Evolutionary conservation across 352 stramenopile species (phyloP), one percentile per base, ranked within the genome.

Genomic region (Phytopythium kandeliae): DNA sequence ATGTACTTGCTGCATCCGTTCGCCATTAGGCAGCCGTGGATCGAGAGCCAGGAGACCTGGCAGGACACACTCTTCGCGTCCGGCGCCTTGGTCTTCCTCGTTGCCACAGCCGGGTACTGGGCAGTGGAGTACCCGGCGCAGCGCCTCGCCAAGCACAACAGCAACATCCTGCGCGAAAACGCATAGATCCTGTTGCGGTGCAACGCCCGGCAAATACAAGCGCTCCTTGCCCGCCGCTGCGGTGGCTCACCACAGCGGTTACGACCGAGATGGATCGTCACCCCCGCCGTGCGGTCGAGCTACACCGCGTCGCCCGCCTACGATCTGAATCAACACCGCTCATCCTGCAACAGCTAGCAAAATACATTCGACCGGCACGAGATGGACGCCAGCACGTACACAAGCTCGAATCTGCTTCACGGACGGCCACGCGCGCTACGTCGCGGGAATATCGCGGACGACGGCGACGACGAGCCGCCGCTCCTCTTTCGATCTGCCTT

Each of bases 81-180:
- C 7, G 11, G 11, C 11, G 31, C 2, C 2, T 13, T 35, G 4
- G 4, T 35, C 31, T 35, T 35, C 31, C 31, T 35, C 4, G 7
- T 35, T 11, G 26, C 64, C 22, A 71, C 70, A 0, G 35, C 51
- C 22, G 64, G 56, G 2, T 83, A 76, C 48, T 52, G 70, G 16
- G 9, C 69, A 12, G 28, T 86, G 25, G 71, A 86, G 62, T 65
- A 70, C 42, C 71, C 71, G 38, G 78, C 69, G 3, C 74, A 80
- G 42, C 31, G 64, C 11, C 17, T 80, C 9, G 71, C 71, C 10
- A 52, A 55, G n/a, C 49, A 55, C 21, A 65, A 83, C 31, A 52
- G 47, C 47, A 52, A n/a, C n/a, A n/a, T n/a, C n/a, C n/a, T n/a
- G n/a, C n/a, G n/a, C n/a, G n/a, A n/a, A n/a, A n/a, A n/a, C n/a